Evolutionary conservation across 2,329 filamentous ascomycete species (phyloP).

Genomic region (Clonostachys rosea): DNA sequence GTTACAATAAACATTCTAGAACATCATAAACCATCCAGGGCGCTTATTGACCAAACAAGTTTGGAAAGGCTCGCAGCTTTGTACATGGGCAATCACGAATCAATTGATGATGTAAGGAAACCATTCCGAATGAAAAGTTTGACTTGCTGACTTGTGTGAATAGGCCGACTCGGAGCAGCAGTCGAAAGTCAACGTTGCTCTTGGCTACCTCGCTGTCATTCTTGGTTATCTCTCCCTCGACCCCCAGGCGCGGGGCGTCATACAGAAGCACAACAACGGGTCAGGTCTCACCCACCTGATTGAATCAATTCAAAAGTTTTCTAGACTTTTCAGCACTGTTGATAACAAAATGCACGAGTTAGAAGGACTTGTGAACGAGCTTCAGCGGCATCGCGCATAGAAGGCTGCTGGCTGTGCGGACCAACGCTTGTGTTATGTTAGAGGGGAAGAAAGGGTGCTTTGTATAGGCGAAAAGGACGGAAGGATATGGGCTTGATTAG

Average conservation of each 20-base stretch:
- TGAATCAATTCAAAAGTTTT: slow-evolving; percentile 50
- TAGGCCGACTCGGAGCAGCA: slow-evolving; percentile 70
- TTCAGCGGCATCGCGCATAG: slow-evolving; percentile 10
- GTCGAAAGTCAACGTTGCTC: slow-evolving; percentile 73
- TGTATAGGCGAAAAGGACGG: neutral
- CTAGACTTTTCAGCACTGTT: slow-evolving; percentile 43
- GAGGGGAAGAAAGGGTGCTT: neutral
- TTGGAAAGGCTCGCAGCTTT: slow-evolving; percentile 57
- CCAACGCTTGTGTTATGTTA: neutral
- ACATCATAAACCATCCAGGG: slow-evolving; percentile 61
- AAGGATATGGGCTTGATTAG: neutral
- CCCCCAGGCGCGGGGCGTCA: slow-evolving; percentile 32
- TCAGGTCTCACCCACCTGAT: slow-evolving; percentile 40
- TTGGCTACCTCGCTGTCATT: slow-evolving; percentile 82
- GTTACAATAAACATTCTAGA: slow-evolving; percentile 86
- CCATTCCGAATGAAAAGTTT: neutral
- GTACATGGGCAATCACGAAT: slow-evolving; percentile 64
- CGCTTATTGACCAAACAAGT: slow-evolving; percentile 26
- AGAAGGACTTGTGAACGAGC: slow-evolving; percentile 28
- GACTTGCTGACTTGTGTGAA: neutral
- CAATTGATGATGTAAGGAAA: slow-evolving; percentile 60
- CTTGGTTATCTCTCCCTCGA: slow-evolving; percentile 74
- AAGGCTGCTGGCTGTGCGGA: neutral
- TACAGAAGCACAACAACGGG: slow-evolving; percentile 33
- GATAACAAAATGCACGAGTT: slow-evolving; percentile 35